A percentile compares a stretch with the other conserved stretches of the same genome.
Evolutionary conservation across 768 basidiomycete genomes (phyloP).

Genomic region (Mycena venus): DNA sequence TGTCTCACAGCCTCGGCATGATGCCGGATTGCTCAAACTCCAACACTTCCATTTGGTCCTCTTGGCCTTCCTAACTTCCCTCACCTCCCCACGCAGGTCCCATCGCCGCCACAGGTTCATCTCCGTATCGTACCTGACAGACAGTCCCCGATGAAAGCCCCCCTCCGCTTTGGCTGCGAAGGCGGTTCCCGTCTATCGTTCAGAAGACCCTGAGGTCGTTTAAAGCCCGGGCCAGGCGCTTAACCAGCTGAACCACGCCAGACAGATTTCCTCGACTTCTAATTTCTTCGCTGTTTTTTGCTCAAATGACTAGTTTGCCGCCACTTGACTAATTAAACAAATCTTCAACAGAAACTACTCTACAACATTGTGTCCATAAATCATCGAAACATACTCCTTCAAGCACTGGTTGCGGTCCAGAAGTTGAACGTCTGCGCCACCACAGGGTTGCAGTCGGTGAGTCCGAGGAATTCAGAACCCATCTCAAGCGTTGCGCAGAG

Average conservation of each 20-base stretch:
- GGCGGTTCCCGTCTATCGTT: too few relatives aligned
- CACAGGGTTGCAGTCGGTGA: conserved; percentile 11
- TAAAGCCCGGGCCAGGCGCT: too few relatives aligned
- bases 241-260: not conserved
- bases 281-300: not conserved
- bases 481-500: conserved; percentile 22
- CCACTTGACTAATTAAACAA: not conserved
- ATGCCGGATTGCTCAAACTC: too few relatives aligned
- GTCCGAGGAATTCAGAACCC: not conserved
- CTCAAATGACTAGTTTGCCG: not conserved
- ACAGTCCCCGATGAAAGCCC: too few relatives aligned
- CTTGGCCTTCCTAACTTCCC: too few relatives aligned
- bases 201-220: too few relatives aligned
- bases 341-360: not conserved
- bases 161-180: too few relatives aligned
- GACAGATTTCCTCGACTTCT: not conserved
- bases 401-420: conserved; percentile 31
- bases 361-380: not conserved
- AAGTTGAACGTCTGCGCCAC: conserved; percentile 27
- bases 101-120: too few relatives aligned
- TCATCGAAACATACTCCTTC: not conserved
- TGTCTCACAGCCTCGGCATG: too few relatives aligned
- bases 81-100: too few relatives aligned
- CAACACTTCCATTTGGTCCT: too few relatives aligned
- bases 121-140: too few relatives aligned